Evolutionary conservation across 1,284 basidiomycete genomes (phyloP).

Genomic region (Porphyrellus sp.): DNA sequence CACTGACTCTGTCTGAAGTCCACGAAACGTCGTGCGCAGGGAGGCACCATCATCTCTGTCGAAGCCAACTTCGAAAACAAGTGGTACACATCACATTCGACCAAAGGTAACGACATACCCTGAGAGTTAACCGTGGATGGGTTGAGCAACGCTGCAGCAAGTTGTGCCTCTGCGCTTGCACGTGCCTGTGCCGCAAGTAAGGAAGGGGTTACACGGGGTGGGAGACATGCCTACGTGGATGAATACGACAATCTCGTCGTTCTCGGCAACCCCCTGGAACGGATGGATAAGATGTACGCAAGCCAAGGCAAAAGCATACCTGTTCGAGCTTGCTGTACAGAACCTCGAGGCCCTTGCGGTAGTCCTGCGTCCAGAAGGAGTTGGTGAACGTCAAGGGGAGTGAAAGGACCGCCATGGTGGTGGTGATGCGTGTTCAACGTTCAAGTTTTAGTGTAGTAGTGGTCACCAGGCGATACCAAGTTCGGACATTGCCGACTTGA

Average conservation of each 20-base stretch:
- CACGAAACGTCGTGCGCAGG: conserved; percentile 72
- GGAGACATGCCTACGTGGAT: conserved; percentile 60
- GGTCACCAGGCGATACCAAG: not conserved
- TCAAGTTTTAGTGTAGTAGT: conserved; percentile 5
- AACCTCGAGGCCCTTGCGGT: conserved; percentile 75
- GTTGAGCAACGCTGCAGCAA: conserved; percentile 57
- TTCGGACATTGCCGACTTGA: conserved; percentile 26
- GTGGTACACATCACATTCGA: conserved; percentile 4
- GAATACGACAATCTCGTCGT: conserved; percentile 78
- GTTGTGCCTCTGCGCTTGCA: conserved; percentile 57
- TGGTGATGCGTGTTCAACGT: conserved; percentile 34
- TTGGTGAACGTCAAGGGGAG: conserved; percentile 83
- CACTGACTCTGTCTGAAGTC: conserved; percentile 66
- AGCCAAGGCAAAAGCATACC: conserved; percentile 41
- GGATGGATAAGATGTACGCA: conserved; percentile 24
- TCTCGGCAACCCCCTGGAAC: conserved; percentile 67
- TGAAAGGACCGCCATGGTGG: conserved; percentile 75
- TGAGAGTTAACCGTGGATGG: conserved; percentile 48
- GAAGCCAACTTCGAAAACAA: conserved; percentile 57
- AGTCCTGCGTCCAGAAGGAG: conserved; percentile 91
- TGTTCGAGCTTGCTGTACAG: conserved; percentile 77
- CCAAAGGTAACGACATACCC: conserved; percentile 39
- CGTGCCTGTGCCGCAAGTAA: conserved; percentile 49
- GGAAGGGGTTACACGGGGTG: conserved; percentile 2
- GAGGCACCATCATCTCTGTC: conserved; percentile 76